These are phyloP conservation scores for Boechera retrofracta DNA, from an alignment of 345 rosid species.

Conservation along the genomic window DNA sequence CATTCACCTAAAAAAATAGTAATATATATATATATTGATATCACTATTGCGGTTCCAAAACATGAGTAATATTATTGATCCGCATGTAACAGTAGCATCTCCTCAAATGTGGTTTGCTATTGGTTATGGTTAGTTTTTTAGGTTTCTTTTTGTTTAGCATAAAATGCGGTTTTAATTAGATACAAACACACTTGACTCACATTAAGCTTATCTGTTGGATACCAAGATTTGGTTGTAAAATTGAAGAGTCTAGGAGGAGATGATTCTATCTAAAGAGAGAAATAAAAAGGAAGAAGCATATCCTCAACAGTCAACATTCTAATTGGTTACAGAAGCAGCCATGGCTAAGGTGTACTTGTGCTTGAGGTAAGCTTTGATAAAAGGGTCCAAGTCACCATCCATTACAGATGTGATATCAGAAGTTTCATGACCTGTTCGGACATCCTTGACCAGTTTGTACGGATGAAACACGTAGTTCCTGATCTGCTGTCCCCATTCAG, in stretches of 20 bases:
- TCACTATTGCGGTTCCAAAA: no score
- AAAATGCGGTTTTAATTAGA: background rate
- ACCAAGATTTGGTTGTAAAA: no score
- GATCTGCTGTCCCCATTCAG: slow-evolving; percentile 98
- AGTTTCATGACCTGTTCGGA: slow-evolving; percentile 77
- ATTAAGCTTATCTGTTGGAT: background rate
- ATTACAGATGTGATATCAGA: slow-evolving; percentile 85
- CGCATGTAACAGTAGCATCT: no score
- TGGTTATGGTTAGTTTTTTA: no score
- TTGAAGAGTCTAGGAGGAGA: slow-evolving; percentile 2
- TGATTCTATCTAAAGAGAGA: slow-evolving; percentile 29
- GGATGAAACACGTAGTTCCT: slow-evolving; percentile 97
- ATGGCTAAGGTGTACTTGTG: slow-evolving; percentile 62
- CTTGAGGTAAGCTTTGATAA: slow-evolving; percentile 92
- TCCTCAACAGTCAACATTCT: slow-evolving; percentile 8
- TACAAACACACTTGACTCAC: background rate
- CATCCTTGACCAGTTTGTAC: slow-evolving; percentile 92
- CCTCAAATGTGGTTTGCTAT: no score
- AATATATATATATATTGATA: no score
- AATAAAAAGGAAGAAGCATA: slow-evolving; percentile 8
- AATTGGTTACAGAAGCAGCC: slow-evolving; percentile 44
- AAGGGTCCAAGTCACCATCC: slow-evolving; percentile 91
- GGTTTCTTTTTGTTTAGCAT: background rate
- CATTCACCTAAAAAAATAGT: no score
- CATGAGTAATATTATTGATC: no score